Conservation (phyloP, 257 asterid species). For the Linaria vulgaris region DNA sequence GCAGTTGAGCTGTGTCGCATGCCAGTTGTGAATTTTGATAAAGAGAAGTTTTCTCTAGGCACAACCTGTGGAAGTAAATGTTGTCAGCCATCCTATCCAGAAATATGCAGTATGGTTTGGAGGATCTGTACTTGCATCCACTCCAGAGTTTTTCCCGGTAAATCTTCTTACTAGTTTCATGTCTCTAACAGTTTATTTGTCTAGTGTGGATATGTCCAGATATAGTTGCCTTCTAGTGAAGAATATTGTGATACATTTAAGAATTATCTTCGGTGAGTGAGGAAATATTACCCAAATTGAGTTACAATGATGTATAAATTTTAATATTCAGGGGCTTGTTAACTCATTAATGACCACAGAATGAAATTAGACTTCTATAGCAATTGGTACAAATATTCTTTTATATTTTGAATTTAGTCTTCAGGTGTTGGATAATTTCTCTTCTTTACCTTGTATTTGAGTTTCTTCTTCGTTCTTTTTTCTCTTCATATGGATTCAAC, state of each 20-base stretch:
- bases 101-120: constrained; percentile 99
- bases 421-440: too few relatives aligned
- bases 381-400: too few relatives aligned
- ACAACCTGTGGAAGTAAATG: constrained; percentile 91
- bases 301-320: background rate
- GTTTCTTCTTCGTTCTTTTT: too few relatives aligned
- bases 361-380: too few relatives aligned
- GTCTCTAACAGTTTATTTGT: constrained; percentile 3
- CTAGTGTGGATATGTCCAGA: constrained; percentile 14
- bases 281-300: constrained; percentile 4
- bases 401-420: too few relatives aligned
- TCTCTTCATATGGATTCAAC: too few relatives aligned
- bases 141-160: constrained; percentile 91
- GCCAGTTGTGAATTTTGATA: constrained; percentile 21
- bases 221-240: background rate
- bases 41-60: constrained; percentile 46
- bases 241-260: too few relatives aligned
- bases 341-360: too few relatives aligned
- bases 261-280: background rate
- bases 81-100: constrained; percentile 90
- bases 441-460: too few relatives aligned
- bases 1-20: constrained; percentile 10
- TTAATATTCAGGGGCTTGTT: background rate
- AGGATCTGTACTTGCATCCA: constrained; percentile 95
- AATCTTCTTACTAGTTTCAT: constrained; percentile 14